Conservation (phyloP, 2,329 filamentous ascomycete genomes). For the Aureobasidium sp. region DNA sequence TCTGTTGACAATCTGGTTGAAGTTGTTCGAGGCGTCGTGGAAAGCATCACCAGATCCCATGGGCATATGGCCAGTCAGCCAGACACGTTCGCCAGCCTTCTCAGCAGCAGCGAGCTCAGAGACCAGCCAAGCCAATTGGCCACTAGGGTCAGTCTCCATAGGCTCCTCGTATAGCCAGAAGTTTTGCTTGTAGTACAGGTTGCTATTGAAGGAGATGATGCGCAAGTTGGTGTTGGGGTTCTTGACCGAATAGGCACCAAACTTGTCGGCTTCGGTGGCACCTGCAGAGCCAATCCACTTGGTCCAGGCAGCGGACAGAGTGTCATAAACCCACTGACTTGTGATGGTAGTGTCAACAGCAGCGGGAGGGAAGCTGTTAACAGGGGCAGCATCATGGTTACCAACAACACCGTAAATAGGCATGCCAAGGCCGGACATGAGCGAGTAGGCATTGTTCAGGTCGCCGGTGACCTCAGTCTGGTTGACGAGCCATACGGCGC, state of each 20-base stretch:
- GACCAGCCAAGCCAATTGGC: conserved; percentile 49
- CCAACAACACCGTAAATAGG: conserved; percentile 49
- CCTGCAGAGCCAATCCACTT: conserved; percentile 41
- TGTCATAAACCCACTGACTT: conserved; percentile 49
- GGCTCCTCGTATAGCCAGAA: conserved; percentile 48
- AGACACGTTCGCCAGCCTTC: conserved; percentile 46
- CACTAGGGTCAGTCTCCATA: conserved; percentile 46
- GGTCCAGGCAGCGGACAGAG: conserved; percentile 42
- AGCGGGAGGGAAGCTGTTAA: conserved; percentile 23
- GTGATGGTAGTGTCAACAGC: conserved; percentile 32
- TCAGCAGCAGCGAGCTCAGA: conserved; percentile 49
- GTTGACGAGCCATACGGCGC: conserved; percentile 36
- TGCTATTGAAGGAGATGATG: conserved; percentile 55
- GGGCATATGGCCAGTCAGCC: conserved; percentile 53
- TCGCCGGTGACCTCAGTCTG: conserved; percentile 29
- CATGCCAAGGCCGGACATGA: conserved; percentile 37
- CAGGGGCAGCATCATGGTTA: conserved; percentile 46
- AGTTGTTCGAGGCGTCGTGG: conserved; percentile 41
- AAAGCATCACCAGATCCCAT: conserved; percentile 42
- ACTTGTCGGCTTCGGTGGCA: conserved; percentile 30
- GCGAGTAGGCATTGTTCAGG: conserved; percentile 41
- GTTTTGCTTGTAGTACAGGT: conserved; percentile 54
- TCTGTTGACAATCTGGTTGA: conserved; percentile 49
- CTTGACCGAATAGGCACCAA: conserved; percentile 45
- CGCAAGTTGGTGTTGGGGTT: conserved; percentile 44